Conservation (phyloP, 2,329 filamentous ascomycete genomes). For the Alternaria longipes region DNA sequence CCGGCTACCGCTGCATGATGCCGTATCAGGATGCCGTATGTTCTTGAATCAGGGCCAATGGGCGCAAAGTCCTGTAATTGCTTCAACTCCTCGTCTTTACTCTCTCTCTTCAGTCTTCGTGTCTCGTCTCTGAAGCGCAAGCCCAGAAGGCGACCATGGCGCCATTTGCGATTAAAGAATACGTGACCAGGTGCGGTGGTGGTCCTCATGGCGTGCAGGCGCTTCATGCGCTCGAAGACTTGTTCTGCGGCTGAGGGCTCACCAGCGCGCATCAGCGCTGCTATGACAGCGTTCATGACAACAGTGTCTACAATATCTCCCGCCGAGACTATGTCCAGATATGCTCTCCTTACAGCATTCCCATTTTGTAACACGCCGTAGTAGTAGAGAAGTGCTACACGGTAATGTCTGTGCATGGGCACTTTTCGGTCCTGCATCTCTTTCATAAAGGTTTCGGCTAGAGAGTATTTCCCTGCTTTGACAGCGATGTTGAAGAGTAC, state of each 20-base stretch:
- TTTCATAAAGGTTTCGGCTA: slow-evolving; percentile 84
- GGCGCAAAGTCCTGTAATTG: slow-evolving; percentile 71
- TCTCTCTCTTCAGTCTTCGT: slow-evolving; percentile 50
- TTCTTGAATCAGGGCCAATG: slow-evolving; percentile 77
- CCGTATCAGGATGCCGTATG: slow-evolving; percentile 80
- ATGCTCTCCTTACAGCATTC: slow-evolving; percentile 77
- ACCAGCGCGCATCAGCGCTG: slow-evolving; percentile 76
- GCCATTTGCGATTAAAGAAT: slow-evolving; percentile 52
- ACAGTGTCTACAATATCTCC: slow-evolving; percentile 90
- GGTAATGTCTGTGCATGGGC: slow-evolving; percentile 78
- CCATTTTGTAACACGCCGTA: slow-evolving; percentile 79
- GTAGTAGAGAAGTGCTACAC: slow-evolving; percentile 83
- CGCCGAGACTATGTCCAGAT: slow-evolving; percentile 81
- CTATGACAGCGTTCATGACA: slow-evolving; percentile 86
- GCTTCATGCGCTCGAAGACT: slow-evolving; percentile 86
- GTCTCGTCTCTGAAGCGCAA: slow-evolving; percentile 58
- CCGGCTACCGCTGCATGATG: slow-evolving; percentile 76
- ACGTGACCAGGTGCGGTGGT: slow-evolving; percentile 35
- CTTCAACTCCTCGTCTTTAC: slow-evolving; percentile 64
- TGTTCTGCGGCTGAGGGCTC: slow-evolving; percentile 80
- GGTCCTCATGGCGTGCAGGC: slow-evolving; percentile 57
- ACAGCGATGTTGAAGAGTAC: slow-evolving; percentile 89
- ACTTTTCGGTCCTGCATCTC: slow-evolving; percentile 80
- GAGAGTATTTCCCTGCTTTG: slow-evolving; percentile 81
- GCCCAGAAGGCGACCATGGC: slow-evolving; percentile 55